Percentiles rank a stretch among this genome's conserved stretches.
Conservation (phyloP, 805 yeast genomes). For the Candida taoyuanica region DNA sequence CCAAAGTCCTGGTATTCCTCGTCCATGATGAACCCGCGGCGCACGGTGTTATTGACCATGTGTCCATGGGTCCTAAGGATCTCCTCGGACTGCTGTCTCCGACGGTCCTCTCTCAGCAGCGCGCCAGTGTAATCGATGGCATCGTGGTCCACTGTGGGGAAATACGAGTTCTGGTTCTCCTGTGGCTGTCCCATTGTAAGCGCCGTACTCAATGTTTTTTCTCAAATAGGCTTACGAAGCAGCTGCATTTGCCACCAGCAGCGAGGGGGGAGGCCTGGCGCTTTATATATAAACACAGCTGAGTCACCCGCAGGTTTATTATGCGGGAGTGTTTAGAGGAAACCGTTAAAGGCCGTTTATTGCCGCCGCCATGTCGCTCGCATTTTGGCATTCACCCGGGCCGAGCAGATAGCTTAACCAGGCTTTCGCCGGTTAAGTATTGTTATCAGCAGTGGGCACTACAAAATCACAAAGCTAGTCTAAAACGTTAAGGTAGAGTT, state of each 20-base stretch:
- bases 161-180: not conserved
- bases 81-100: slow-evolving; percentile 11
- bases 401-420: no score
- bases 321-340: no score
- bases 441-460: no score
- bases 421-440: no score
- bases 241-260: not conserved
- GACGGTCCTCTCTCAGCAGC: slow-evolving; percentile 7
- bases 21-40: slow-evolving; percentile 11
- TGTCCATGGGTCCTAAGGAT: not conserved
- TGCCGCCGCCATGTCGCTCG: no score
- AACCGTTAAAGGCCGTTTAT: no score
- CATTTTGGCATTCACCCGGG: no score
- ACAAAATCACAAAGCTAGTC: no score
- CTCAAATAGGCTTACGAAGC: no score
- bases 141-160: slow-evolving; percentile 7
- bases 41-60: slow-evolving; percentile 5
- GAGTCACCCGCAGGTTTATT: no score
- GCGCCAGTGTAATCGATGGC: slow-evolving; percentile 16
- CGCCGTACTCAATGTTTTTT: no score
- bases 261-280: not conserved
- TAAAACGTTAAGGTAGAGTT: no score
- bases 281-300: not conserved
- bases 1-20: slow-evolving; percentile 10
- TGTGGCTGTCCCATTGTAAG: not conserved